Evolutionary conservation across 2,329 filamentous ascomycete species (phyloP).

Genomic region (Pseudocercospora crystallina): DNA sequence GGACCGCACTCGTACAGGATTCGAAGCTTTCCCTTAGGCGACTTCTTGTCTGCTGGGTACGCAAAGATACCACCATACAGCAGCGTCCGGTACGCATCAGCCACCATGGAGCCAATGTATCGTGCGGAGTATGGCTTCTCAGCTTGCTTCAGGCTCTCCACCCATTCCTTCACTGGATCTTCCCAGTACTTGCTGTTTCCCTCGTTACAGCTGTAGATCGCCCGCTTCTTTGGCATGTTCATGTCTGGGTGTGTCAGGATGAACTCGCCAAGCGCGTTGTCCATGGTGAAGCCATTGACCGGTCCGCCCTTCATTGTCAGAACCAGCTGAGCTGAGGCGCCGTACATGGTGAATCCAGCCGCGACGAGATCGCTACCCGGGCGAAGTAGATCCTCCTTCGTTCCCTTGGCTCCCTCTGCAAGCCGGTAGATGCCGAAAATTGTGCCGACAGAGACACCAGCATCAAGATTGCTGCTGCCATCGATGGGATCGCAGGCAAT

Average conservation of each 20-base stretch:
- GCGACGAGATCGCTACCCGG: constrained; percentile 90
- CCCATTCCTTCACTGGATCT: constrained; percentile 81
- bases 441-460: constrained; percentile 94
- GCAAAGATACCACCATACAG: constrained; percentile 97
- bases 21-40: constrained; percentile 93
- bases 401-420: constrained; percentile 69
- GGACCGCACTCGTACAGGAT: constrained; percentile 98
- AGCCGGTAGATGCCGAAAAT: constrained; percentile 96
- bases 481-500: constrained; percentile 98
- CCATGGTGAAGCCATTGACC: constrained; percentile 97
- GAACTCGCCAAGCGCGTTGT: constrained; percentile 96
- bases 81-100: constrained; percentile 92
- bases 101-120: constrained; percentile 98
- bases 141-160: constrained; percentile 83
- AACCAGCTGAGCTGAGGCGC: constrained; percentile 91
- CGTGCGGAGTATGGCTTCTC: constrained; percentile 80
- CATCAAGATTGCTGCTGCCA: constrained; percentile 94
- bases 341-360: constrained; percentile 99
- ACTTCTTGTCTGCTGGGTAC: constrained; percentile 97
- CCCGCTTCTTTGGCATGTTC: constrained; percentile 73
- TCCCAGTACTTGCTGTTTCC: constrained; percentile 98
- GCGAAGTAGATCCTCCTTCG: constrained; percentile 81
- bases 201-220: constrained; percentile 98
- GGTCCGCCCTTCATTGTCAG: constrained; percentile 91
- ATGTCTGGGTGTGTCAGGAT: constrained; percentile 97